phyloP scores from a whole-genome alignment of 2,329 filamentous ascomycete genomes.

The Coniochaeta hoffmannii region DNA sequence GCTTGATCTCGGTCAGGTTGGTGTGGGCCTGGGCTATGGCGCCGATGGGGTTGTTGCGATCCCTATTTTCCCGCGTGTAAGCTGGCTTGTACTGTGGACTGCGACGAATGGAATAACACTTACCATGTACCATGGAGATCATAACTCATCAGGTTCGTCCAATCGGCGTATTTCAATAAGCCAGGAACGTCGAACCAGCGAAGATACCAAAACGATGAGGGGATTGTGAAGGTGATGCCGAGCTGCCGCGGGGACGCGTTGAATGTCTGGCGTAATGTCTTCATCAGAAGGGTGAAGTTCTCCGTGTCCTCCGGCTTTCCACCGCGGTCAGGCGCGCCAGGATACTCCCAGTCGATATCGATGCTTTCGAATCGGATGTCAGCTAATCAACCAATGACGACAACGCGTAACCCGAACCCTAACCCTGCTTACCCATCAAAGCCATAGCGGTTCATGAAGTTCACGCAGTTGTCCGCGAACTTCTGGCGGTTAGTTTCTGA shows the following conservation, averaged over 20 bases:
- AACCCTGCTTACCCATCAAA: no score
- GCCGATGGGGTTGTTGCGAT: conserved; percentile 12
- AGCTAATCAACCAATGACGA: neutral
- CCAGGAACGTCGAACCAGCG: conserved; percentile 13
- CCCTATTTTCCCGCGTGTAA: neutral
- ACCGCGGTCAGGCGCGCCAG: conserved; percentile 14
- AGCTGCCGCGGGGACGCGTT: no score
- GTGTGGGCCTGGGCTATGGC: conserved; percentile 27
- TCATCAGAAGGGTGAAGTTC: conserved; percentile 13
- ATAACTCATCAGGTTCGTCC: conserved; percentile 20
- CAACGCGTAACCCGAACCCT: conserved; percentile 10
- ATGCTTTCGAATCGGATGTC: conserved; percentile 5
- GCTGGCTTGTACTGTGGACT: neutral
- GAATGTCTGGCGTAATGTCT: conserved; percentile 33
- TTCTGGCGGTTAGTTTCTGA: conserved; percentile 7
- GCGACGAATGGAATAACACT: no score
- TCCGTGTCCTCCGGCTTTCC: conserved; percentile 9
- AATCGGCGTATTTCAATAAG: conserved; percentile 17
- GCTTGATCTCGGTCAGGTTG: conserved; percentile 33
- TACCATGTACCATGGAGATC: conserved; percentile 8
- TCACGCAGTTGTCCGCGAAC: conserved; percentile 10
- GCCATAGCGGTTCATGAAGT: conserved; percentile 12
- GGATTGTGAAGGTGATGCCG: conserved; percentile 9
- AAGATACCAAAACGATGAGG: conserved; percentile 14
- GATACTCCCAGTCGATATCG: conserved; percentile 13